Base-by-base conservation (phyloP, 345 rosid species). In the Brassica incana region DNA sequence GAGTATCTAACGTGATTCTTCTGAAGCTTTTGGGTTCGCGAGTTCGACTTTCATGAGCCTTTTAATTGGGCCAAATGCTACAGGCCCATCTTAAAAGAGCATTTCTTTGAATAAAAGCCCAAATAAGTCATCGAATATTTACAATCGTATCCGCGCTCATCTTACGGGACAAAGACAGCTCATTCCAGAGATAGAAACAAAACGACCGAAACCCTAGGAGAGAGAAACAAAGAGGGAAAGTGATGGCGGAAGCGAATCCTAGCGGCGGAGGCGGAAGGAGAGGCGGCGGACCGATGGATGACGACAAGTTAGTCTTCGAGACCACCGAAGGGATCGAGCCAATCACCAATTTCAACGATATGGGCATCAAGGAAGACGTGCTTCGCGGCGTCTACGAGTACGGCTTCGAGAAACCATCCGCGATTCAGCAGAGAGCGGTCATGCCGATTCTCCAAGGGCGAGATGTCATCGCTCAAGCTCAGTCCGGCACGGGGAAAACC, bases 391-490 rank as follows among this genome's bases (percentile, higher is more conserved):
- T 95, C 78, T 95, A 91, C 83, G 88, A 80, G 23, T 93, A 89
- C 67, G 97, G 98, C 7, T 93, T 91, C 80, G 96, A 90, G 87
- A 95, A 93, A 81, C 98, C 98, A 0, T 95, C 99, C 0, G 98
- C 98, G 8, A 95, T 95, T 72, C 99, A 95, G 67, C 98, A 93
- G 84, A 87, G 98, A 23, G 98, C 98, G 0, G 94, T 95, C 14
- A 88, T 95, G 96, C 98, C 98, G 3, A 91, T 95, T 52, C 85
- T 95, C 40, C 88, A 86, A 76, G 98, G 99, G 6, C 88, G 98
- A 0, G 99, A 95, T 71, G 98, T 93, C 8, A 95, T 95, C 20
- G 98, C 99, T 3, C 98, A 95, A 84, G 99, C 99, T 3, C 99
- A 93, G 74, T 95, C 97, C 14, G 99, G 99, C 80, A 95, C 97